Percentiles rank a stretch among this genome's conserved stretches.
Evolutionary conservation across 2,329 filamentous ascomycete genomes (phyloP).

Genomic region (Colletotrichum abscissum): DNA sequence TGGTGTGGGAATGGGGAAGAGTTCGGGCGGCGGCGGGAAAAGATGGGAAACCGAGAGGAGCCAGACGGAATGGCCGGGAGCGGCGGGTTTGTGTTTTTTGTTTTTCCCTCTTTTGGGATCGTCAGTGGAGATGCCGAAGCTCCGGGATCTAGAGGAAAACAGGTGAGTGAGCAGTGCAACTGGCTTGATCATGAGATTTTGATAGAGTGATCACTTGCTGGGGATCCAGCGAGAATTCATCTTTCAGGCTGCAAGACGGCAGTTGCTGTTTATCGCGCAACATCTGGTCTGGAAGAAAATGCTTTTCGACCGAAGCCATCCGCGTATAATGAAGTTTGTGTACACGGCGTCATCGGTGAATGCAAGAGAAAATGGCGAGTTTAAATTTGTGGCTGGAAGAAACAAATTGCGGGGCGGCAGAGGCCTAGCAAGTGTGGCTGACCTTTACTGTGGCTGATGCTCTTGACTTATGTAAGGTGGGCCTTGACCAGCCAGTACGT

Average conservation of each 20-base stretch:
- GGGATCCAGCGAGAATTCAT: rapidly evolving
- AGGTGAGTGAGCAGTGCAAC: background rate
- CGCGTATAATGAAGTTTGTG: background rate
- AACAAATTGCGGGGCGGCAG: background rate
- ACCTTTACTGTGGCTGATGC: rapidly evolving
- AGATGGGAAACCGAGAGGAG: background rate
- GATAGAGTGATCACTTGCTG: background rate
- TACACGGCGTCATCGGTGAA: slow-evolving; percentile 11
- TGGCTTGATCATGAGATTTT: background rate
- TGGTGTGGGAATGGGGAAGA: background rate
- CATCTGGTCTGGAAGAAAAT: background rate
- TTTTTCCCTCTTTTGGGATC: background rate
- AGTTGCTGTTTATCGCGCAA: background rate
- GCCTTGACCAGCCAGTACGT: slow-evolving; percentile 1
- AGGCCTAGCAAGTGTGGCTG: rapidly evolving
- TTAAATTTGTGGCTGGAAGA: slow-evolving; percentile 9
- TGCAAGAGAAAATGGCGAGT: background rate
- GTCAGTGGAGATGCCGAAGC: slow-evolving; percentile 30
- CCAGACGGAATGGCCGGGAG: slow-evolving; percentile 26
- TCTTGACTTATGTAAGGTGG: background rate
- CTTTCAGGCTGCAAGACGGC: background rate
- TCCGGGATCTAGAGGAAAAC: slow-evolving; percentile 10
- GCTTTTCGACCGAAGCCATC: background rate
- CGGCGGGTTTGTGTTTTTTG: background rate
- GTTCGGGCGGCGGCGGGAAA: background rate